A percentile compares a stretch with the other conserved stretches of the same genome.
These are phyloP conservation scores for Lachancea fermentati DNA, from an alignment of 805 yeast species.

Conservation along the genomic window DNA sequence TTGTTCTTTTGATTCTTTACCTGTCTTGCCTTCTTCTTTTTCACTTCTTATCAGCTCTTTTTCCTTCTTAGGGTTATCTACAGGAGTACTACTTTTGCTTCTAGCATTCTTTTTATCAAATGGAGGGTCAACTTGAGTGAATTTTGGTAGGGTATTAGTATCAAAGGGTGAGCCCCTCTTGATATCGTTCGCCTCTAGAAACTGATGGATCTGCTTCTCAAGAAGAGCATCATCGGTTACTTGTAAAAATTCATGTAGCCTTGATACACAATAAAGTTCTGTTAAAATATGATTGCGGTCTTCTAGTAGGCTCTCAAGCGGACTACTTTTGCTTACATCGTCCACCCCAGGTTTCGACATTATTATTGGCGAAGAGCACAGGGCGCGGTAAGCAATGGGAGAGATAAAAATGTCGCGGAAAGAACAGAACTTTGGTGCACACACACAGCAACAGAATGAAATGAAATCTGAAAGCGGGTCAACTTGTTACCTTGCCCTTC, in stretches of 20 bases:
- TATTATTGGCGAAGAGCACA: too few relatives aligned
- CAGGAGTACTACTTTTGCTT: constrained; percentile 11
- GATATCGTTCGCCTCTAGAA: constrained; percentile 48
- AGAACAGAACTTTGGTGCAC: too few relatives aligned
- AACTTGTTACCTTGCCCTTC: too few relatives aligned
- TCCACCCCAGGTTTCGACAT: constrained; percentile 1
- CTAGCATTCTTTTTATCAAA: constrained; percentile 7
- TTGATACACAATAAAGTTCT: constrained; percentile 55
- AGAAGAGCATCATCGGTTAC: constrained; percentile 38
- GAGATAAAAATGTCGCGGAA: too few relatives aligned
- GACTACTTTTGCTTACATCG: constrained; percentile 1
- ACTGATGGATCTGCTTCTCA: constrained; percentile 36
- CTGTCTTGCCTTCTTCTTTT: constrained; percentile 1
- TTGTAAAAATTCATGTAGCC: constrained; percentile 40
- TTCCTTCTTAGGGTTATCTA: constrained; percentile 6
- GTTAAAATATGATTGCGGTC: constrained; percentile 53
- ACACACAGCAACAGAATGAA: too few relatives aligned
- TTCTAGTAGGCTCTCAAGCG: constrained; percentile 36
- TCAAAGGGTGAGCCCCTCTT: constrained; percentile 42
- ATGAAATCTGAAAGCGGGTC: too few relatives aligned
- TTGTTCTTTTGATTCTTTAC: background rate
- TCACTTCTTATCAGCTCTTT: constrained; percentile 3
- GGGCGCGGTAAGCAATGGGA: too few relatives aligned
- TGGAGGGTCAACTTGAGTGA: constrained; percentile 9
- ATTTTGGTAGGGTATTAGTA: constrained; percentile 24